phyloP scores from a whole-genome alignment of 148 eudicot genomes.

The Silene conica region DNA sequence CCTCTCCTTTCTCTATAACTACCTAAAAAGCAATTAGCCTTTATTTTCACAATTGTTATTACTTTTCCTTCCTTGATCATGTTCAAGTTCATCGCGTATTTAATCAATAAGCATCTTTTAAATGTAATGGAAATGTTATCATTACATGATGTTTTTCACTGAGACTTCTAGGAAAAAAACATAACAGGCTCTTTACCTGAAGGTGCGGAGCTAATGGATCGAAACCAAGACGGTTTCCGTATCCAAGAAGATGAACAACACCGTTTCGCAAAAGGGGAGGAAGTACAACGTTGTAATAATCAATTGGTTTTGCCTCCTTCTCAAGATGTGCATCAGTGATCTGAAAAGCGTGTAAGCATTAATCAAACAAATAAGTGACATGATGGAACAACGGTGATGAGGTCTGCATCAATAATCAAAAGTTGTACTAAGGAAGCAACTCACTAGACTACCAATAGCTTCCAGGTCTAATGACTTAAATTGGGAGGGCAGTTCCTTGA shows the following conservation, averaged over 20 bases:
- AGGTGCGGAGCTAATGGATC: constrained; percentile 72
- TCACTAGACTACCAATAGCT: constrained; percentile 80
- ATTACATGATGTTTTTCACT: neutral
- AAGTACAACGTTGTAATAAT: constrained; percentile 55
- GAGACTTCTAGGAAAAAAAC: neutral
- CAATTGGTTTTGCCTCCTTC: constrained; percentile 74
- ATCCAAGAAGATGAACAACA: constrained; percentile 85
- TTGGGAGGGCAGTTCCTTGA: constrained; percentile 68
- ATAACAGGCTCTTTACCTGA: constrained; percentile 47
- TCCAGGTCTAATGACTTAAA: constrained; percentile 59
- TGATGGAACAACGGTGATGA: neutral
- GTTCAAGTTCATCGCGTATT: neutral
- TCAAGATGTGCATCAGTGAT: constrained; percentile 82
- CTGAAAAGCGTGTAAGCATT: constrained; percentile 36
- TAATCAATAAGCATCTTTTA: neutral
- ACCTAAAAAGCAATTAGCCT: neutral
- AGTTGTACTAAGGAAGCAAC: constrained; percentile 25
- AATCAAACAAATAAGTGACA: neutral
- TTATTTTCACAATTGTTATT: neutral
- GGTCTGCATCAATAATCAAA: neutral
- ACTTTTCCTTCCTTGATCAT: neutral
- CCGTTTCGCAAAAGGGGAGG: constrained; percentile 63
- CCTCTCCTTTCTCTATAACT: neutral
- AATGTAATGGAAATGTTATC: neutral
- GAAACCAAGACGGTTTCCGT: constrained; percentile 87